Conservation (phyloP, 305 asterid species). For the Solanum hybrid region DNA sequence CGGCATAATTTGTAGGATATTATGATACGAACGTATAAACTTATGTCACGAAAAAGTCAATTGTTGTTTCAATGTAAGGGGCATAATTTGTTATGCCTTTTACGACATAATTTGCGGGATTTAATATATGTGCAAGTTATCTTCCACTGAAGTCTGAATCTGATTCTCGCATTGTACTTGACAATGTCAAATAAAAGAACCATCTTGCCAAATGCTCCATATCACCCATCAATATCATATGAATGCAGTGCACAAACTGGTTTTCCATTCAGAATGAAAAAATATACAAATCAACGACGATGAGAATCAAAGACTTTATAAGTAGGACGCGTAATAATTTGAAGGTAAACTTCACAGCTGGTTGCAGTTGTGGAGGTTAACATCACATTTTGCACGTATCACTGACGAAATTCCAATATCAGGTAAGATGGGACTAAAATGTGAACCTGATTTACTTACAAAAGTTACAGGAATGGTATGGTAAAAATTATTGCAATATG, state of each 20-base stretch:
- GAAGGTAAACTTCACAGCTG: not conserved
- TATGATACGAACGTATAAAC: not conserved
- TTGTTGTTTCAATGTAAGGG: not conserved
- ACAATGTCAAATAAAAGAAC: not conserved
- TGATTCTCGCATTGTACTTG: not conserved
- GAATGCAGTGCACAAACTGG: not conserved
- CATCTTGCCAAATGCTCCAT: not conserved
- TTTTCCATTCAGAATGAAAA: not conserved
- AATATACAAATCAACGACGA: not conserved
- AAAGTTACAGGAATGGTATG: constrained; percentile 4
- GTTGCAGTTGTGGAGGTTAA: not conserved
- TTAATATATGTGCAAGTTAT: not conserved
- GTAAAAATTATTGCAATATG: not conserved
- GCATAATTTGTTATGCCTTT: not conserved
- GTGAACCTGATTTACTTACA: constrained; percentile 15
- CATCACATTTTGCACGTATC: constrained; percentile 3
- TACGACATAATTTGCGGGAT: not conserved
- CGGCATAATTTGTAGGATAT: not conserved
- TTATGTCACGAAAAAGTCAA: too few relatives aligned
- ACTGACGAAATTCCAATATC: constrained; percentile 1
- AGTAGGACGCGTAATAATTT: not conserved
- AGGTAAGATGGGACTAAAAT: constrained; percentile 9
- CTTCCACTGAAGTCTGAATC: not conserved
- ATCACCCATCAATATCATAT: not conserved
- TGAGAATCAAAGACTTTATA: not conserved